These are phyloP conservation scores for Hypoxylon cercidicola DNA, from an alignment of 495 filamentous ascomycete species.

Conservation along the genomic window DNA sequence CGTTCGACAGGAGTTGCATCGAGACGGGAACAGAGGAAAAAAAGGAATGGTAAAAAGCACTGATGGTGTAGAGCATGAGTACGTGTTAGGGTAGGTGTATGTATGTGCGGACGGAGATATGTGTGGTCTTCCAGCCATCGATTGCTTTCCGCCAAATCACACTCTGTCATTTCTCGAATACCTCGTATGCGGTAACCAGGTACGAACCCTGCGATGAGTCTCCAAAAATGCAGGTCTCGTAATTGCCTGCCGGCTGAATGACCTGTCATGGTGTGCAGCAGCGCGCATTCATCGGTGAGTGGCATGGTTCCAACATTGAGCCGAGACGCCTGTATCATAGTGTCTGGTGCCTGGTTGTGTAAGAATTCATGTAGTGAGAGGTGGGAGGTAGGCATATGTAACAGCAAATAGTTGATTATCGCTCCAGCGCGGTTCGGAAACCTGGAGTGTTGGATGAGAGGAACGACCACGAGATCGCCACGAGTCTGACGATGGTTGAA, in stretches of 20 bases:
- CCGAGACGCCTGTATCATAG: conserved; percentile 8
- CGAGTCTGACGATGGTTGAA: conserved; percentile 37
- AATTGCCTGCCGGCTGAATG: conserved; percentile 31
- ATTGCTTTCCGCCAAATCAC: conserved; percentile 31
- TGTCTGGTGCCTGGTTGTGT: too few relatives aligned
- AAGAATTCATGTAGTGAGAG: background rate
- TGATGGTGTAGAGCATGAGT: background rate
- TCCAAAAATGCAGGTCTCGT: conserved; percentile 17
- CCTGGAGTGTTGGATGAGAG: conserved; percentile 24
- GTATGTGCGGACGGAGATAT: background rate
- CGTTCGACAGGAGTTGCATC: conserved; percentile 14
- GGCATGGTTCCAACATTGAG: conserved; percentile 36
- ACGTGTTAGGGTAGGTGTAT: conserved; percentile 4
- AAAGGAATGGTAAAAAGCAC: conserved; percentile 5
- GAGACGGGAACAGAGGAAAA: conserved; percentile 12
- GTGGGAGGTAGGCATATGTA: conserved; percentile 15
- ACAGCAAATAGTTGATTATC: conserved; percentile 6
- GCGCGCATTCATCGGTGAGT: conserved; percentile 42
- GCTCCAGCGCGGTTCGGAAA: conserved; percentile 18
- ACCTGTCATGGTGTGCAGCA: conserved; percentile 41
- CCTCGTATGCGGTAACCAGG: conserved; percentile 14
- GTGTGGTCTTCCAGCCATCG: conserved; percentile 15
- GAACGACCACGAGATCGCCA: conserved; percentile 37
- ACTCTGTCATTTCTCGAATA: conserved; percentile 41
- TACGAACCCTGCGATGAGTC: conserved; percentile 9